Conservation (phyloP, 192 early-diverging fungal species). For the Coemansia sp. region DNA sequence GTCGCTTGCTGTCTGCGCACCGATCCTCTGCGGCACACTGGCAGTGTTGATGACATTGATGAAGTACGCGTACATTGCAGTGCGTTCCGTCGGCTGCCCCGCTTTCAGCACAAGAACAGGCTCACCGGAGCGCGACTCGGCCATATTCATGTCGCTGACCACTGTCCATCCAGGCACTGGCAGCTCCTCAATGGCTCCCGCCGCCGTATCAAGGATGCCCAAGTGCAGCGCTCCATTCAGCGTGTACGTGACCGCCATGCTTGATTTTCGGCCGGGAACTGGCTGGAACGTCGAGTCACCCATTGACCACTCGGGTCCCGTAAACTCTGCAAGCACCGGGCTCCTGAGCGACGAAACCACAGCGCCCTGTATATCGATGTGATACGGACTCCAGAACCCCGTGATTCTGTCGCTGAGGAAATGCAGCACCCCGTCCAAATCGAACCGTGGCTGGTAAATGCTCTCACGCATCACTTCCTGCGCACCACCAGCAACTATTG, state of each 20-base stretch:
- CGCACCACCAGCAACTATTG: conserved; percentile 47
- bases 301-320: conserved; percentile 58
- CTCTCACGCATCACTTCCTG: conserved; percentile 17
- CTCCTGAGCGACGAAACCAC: conserved; percentile 47
- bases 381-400: conserved; percentile 75
- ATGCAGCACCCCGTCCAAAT: conserved; percentile 58
- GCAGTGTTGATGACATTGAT: conserved; percentile 22
- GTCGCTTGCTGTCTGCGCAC: neutral
- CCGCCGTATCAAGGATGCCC: conserved; percentile 33
- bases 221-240: conserved; percentile 15
- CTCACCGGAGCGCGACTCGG: conserved; percentile 24
- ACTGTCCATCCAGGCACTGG: conserved; percentile 40
- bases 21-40: neutral
- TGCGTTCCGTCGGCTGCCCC: conserved; percentile 29
- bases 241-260: conserved; percentile 26
- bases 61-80: conserved; percentile 35
- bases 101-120: conserved; percentile 38
- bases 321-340: conserved; percentile 66
- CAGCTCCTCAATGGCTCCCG: conserved; percentile 31
- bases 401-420: conserved; percentile 63
- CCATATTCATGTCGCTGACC: conserved; percentile 31
- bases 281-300: conserved; percentile 47
- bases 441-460: conserved; percentile 66
- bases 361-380: conserved; percentile 35
- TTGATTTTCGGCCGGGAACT: conserved; percentile 16